Evolutionary conservation across 2,329 filamentous ascomycete genomes (phyloP).

Genomic region (Podosphaera aphanis): DNA sequence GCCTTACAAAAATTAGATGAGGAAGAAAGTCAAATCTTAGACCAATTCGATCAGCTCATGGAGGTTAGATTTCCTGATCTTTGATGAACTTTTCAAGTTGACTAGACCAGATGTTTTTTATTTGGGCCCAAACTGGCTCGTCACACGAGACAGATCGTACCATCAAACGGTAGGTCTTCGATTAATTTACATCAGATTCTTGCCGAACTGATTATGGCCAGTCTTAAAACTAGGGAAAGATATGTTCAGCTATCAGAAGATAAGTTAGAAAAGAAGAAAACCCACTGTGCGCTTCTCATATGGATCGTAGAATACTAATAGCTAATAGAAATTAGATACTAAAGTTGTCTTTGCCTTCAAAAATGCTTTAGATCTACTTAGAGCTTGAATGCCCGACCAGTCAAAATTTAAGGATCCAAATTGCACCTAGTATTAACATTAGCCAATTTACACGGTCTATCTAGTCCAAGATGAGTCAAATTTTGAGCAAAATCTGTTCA

Average conservation of each 20-base stretch:
- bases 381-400: background rate
- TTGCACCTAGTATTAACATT: too few relatives aligned
- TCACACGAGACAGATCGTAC: conserved; percentile 54
- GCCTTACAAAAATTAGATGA: conserved; percentile 38
- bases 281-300: conserved; percentile 42
- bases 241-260: conserved; percentile 56
- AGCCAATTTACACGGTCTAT: too few relatives aligned
- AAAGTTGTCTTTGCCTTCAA: conserved; percentile 40
- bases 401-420: too few relatives aligned
- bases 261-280: conserved; percentile 46
- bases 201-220: conserved; percentile 16
- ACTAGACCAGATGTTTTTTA: conserved; percentile 41
- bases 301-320: background rate
- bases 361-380: conserved; percentile 25
- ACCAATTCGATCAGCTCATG: conserved; percentile 45
- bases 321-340: conserved; percentile 17
- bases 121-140: conserved; percentile 54
- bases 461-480: too few relatives aligned
- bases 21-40: conserved; percentile 39
- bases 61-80: conserved; percentile 8
- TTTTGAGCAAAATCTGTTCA: too few relatives aligned
- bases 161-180: conserved; percentile 38
- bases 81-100: background rate
- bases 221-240: conserved; percentile 54
- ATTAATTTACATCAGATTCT: background rate